Percentiles rank a stretch among this genome's conserved stretches.
Evolutionary conservation across 768 basidiomycete genomes (phyloP).

Genomic region (Russula dissimulans): DNA sequence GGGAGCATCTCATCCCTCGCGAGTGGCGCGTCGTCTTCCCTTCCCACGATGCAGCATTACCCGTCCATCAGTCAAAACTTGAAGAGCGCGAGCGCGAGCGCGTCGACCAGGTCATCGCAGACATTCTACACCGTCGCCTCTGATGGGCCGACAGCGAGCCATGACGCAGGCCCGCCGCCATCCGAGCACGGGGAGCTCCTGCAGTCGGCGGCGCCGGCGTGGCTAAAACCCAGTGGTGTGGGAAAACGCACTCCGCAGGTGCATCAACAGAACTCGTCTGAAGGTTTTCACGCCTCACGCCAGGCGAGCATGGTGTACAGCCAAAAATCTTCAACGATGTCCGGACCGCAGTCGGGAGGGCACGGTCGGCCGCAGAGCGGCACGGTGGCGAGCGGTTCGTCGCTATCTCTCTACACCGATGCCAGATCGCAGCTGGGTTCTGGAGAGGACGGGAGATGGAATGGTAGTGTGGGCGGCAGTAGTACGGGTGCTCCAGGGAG

Average conservation of each 20-base stretch:
- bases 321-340: background rate
- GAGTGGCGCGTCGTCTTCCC: constrained; percentile 4
- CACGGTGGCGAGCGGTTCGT: constrained; percentile 11
- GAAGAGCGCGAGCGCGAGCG: background rate
- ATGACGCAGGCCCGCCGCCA: background rate
- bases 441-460: constrained; percentile 7
- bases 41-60: constrained; percentile 19
- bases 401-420: constrained; percentile 17
- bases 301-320: constrained; percentile 15
- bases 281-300: constrained; percentile 2
- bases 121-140: constrained; percentile 13
- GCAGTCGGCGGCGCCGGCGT: background rate
- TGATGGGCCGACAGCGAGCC: background rate
- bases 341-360: background rate
- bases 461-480: background rate
- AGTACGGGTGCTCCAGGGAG: background rate
- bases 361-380: background rate
- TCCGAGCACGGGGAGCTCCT: constrained; percentile 11
- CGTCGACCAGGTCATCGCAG: constrained; percentile 8
- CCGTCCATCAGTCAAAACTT: constrained; percentile 11
- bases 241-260: constrained; percentile 9
- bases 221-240: constrained; percentile 7
- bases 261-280: background rate
- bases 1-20: constrained; percentile 11
- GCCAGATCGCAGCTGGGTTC: constrained; percentile 13